Percentiles rank a stretch among this genome's conserved stretches.
phyloP scores from a whole-genome alignment of 1,139 yeast species.

The Saccharomyces hybrid region DNA sequence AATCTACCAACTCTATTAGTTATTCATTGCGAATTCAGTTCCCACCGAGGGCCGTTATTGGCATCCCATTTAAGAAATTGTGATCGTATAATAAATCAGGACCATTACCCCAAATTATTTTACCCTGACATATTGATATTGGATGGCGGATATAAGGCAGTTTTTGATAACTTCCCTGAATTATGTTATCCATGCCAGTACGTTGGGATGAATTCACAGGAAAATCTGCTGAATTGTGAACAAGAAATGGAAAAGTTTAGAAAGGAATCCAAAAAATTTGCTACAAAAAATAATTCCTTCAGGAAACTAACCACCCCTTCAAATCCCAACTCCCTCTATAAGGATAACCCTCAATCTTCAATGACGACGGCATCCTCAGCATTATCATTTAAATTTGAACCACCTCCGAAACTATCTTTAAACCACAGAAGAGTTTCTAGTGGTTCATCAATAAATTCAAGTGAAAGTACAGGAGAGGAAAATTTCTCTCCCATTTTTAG shows the following conservation, averaged over 20 bases:
- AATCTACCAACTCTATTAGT: slow-evolving; percentile 46
- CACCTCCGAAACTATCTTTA: slow-evolving; percentile 24
- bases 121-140: slow-evolving; percentile 85
- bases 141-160: slow-evolving; percentile 84
- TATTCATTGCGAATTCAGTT: slow-evolving; percentile 94
- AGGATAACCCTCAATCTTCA: neutral
- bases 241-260: slow-evolving; percentile 66
- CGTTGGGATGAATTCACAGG: slow-evolving; percentile 78
- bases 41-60: slow-evolving; percentile 88
- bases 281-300: slow-evolving; percentile 34
- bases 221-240: slow-evolving; percentile 61
- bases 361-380: slow-evolving; percentile 6
- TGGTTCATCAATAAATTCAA: slow-evolving; percentile 13
- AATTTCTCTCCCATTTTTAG: slow-evolving; percentile 10
- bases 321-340: neutral
- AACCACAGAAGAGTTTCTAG: neutral
- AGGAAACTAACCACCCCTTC: slow-evolving; percentile 19
- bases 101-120: slow-evolving; percentile 67
- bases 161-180: slow-evolving; percentile 43
- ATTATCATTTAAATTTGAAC: slow-evolving; percentile 16
- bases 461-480: slow-evolving; percentile 3
- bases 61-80: slow-evolving; percentile 78
- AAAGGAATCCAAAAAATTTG: slow-evolving; percentile 44
- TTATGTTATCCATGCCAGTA: slow-evolving; percentile 71
- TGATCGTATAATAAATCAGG: slow-evolving; percentile 68